These are phyloP conservation scores for Eimeria tenella DNA, from an alignment of 169 alveolate genomes.

Conservation along the genomic window DNA sequence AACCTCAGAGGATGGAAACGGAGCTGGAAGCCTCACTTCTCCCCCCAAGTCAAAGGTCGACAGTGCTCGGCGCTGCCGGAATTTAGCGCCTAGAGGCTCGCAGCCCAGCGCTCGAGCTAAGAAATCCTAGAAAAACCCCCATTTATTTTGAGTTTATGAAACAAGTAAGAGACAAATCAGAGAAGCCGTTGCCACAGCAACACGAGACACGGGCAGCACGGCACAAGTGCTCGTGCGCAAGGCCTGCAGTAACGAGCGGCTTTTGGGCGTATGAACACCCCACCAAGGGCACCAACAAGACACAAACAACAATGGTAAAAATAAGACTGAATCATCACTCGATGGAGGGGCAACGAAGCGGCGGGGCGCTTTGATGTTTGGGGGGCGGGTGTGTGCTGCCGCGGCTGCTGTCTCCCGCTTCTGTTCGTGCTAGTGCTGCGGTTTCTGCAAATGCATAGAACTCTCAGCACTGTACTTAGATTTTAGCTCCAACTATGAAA, in stretches of 20 bases:
- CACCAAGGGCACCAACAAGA: constrained; percentile 10
- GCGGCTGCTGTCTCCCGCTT: constrained; percentile 70
- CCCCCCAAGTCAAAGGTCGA: constrained; percentile 42
- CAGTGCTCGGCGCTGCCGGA: constrained; percentile 18
- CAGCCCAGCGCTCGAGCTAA: constrained; percentile 1
- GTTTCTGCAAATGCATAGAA: constrained; percentile 24
- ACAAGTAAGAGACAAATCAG: constrained; percentile 50
- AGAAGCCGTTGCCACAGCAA: constrained; percentile 17
- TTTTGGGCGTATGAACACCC: constrained; percentile 47
- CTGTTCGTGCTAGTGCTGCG: constrained; percentile 32
- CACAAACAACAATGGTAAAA: not conserved
- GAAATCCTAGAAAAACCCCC: constrained; percentile 37
- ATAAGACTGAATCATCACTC: constrained; percentile 21
- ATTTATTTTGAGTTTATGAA: constrained; percentile 11
- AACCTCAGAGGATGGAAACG: constrained; percentile 19
- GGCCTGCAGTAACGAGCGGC: constrained; percentile 39
- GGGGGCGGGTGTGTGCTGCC: constrained; percentile 71
- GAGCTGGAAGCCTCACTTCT: constrained; percentile 35
- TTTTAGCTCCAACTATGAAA: too few species aligned
- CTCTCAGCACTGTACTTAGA: too few species aligned
- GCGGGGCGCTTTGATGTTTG: constrained; percentile 41
- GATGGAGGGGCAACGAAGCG: constrained; percentile 39
- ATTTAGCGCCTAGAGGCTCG: constrained; percentile 22
- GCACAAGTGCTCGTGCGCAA: constrained; percentile 31
- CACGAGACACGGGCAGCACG: constrained; percentile 37